phyloP scores from a whole-genome alignment of 306 rosid species.

The Sicyos baderoa region DNA sequence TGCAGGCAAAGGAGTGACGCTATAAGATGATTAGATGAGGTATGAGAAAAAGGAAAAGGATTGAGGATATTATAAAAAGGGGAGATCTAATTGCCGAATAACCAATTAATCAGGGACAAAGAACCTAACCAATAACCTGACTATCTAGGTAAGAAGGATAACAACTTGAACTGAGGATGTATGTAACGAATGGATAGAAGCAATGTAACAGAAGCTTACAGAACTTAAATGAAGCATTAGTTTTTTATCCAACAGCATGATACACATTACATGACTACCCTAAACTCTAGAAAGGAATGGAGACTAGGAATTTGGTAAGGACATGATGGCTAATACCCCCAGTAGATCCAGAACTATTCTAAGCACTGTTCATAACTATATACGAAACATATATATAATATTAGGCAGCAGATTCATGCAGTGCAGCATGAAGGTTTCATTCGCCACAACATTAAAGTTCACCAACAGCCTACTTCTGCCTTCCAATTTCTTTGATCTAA shows the following conservation, averaged over 20 bases:
- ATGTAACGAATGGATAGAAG: conserved; percentile 2
- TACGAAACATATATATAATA: not conserved
- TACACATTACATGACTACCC: conserved; percentile 9
- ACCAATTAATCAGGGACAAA: conserved; percentile 15
- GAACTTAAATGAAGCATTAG: not conserved
- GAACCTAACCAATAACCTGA: conserved; percentile 6
- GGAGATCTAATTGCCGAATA: not conserved
- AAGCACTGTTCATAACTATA: not conserved
- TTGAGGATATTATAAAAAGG: not conserved
- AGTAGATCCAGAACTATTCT: not conserved
- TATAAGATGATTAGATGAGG: conserved; percentile 1
- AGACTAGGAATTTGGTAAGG: not conserved
- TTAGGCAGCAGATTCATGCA: not conserved
- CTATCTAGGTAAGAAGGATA: not conserved
- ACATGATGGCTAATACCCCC: not conserved
- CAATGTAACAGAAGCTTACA: conserved; percentile 20
- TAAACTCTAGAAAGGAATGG: not conserved
- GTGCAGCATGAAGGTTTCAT: not conserved
- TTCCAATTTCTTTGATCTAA: not conserved
- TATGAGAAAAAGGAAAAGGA: not conserved
- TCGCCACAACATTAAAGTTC: not conserved
- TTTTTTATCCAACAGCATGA: conserved; percentile 1
- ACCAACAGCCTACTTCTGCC: not conserved
- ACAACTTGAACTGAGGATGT: not conserved
- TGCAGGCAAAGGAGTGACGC: conserved; percentile 15